A percentile compares a stretch with the other conserved stretches of the same genome.
Evolutionary conservation across 2,329 filamentous ascomycete genomes (phyloP).

Genomic region (Blastomyces percursus): DNA sequence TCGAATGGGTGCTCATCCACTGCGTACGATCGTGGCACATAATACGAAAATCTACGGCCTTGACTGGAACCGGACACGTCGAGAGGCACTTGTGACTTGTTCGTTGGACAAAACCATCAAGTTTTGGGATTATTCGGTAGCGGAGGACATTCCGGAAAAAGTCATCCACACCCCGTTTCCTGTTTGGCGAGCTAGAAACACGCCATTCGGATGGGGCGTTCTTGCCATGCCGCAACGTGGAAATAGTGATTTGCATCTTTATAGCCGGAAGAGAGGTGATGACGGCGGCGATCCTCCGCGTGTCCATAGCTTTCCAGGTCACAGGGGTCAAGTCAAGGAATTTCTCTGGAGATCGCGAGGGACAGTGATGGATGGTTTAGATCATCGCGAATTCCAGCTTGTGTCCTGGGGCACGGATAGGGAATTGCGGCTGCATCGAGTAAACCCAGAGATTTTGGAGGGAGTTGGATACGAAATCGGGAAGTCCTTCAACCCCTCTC

Average conservation of each 20-base stretch:
- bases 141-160: constrained; percentile 56
- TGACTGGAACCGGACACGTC: constrained; percentile 77
- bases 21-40: constrained; percentile 78
- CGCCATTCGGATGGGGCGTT: constrained; percentile 76
- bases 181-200: constrained; percentile 82
- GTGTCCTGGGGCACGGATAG: constrained; percentile 89
- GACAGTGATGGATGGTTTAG: constrained; percentile 54
- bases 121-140: constrained; percentile 70
- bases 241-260: constrained; percentile 73
- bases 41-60: constrained; percentile 90
- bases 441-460: constrained; percentile 53
- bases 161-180: constrained; percentile 75
- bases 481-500: constrained; percentile 49
- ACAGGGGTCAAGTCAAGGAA: constrained; percentile 64
- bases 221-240: constrained; percentile 87
- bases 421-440: constrained; percentile 65
- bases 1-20: constrained; percentile 62
- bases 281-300: constrained; percentile 30
- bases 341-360: constrained; percentile 83
- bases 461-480: constrained; percentile 65
- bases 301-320: constrained; percentile 44
- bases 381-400: constrained; percentile 81
- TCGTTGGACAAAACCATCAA: constrained; percentile 88
- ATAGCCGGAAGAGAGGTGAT: constrained; percentile 47
- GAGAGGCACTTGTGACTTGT: constrained; percentile 68